phyloP scores from a whole-genome alignment of 768 basidiomycete species.

The Trichaptum fuscoviolaceum region DNA sequence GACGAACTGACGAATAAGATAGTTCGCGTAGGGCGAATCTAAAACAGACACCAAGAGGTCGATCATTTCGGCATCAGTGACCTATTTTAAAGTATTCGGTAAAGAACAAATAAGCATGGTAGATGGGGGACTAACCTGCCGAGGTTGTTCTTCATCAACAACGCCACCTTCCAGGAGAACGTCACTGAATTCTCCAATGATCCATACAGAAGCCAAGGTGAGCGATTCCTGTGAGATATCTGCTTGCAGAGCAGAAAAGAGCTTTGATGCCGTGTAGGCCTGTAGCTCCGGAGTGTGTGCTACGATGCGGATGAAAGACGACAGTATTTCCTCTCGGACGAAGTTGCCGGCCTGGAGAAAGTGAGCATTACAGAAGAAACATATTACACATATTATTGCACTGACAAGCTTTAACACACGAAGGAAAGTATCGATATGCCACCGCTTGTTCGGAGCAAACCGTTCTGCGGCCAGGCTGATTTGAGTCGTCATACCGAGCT shows the following conservation, averaged over 20 bases:
- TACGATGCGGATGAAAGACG: conserved; percentile 92
- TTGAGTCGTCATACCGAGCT: conserved; percentile 96
- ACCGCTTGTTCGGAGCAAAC: conserved; percentile 95
- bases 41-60: conserved; percentile 84
- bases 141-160: conserved; percentile 69
- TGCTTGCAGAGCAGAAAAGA: conserved; percentile 79
- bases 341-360: conserved; percentile 85
- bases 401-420: conserved; percentile 85
- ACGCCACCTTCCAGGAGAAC: conserved; percentile 81
- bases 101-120: conserved; percentile 6
- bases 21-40: conserved; percentile 91
- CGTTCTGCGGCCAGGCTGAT: conserved; percentile 93
- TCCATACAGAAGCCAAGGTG: conserved; percentile 90
- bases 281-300: conserved; percentile 97
- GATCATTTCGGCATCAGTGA: conserved; percentile 75
- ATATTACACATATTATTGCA: conserved; percentile 10
- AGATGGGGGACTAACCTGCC: conserved; percentile 41
- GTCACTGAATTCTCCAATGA: conserved; percentile 96
- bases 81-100: conserved; percentile 32
- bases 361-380: neutral
- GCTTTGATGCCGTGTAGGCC: conserved; percentile 87
- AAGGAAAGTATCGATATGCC: conserved; percentile 98
- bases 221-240: conserved; percentile 97
- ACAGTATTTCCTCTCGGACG: conserved; percentile 92
- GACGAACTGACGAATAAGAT: conserved; percentile 88